A percentile compares a stretch with the other conserved stretches of the same genome.
phyloP scores from a whole-genome alignment of 1,284 basidiomycete species.

The Bjerkandera adusta region DNA sequence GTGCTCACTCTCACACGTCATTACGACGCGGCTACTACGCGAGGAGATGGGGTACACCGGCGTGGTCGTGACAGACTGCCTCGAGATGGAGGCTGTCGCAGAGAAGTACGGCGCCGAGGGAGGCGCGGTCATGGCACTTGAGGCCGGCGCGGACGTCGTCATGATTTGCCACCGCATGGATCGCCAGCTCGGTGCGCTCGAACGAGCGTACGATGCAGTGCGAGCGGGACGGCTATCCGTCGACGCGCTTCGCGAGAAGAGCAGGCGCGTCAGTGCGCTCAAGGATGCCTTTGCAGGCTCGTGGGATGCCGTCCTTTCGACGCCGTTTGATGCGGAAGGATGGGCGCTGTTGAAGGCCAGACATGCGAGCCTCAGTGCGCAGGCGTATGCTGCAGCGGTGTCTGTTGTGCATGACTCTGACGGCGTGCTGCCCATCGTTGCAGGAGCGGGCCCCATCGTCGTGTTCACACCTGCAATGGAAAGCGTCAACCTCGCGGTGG shows the following conservation, averaged over 20 bases:
- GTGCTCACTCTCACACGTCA: slow-evolving; percentile 49
- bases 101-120: slow-evolving; percentile 48
- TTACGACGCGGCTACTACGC: slow-evolving; percentile 54
- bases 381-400: slow-evolving; percentile 46
- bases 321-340: slow-evolving; percentile 25
- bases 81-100: slow-evolving; percentile 70
- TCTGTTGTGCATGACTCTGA: slow-evolving; percentile 43
- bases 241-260: slow-evolving; percentile 40
- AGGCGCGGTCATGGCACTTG: slow-evolving; percentile 52
- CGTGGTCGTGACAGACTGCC: slow-evolving; percentile 64
- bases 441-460: slow-evolving; percentile 29
- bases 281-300: slow-evolving; percentile 49
- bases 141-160: slow-evolving; percentile 63
- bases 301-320: slow-evolving; percentile 40
- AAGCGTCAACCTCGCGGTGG: slow-evolving; percentile 59
- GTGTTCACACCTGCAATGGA: slow-evolving; percentile 57
- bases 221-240: slow-evolving; percentile 38
- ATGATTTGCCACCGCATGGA: slow-evolving; percentile 68
- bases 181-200: slow-evolving; percentile 51
- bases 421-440: slow-evolving; percentile 34
- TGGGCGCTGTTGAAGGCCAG: slow-evolving; percentile 37
- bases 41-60: slow-evolving; percentile 47
- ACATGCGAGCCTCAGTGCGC: slow-evolving; percentile 40
- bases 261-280: slow-evolving; percentile 42
- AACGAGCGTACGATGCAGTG: slow-evolving; percentile 49